Conservation (phyloP, 2,329 filamentous ascomycete genomes). For the Penicillium sp. region DNA sequence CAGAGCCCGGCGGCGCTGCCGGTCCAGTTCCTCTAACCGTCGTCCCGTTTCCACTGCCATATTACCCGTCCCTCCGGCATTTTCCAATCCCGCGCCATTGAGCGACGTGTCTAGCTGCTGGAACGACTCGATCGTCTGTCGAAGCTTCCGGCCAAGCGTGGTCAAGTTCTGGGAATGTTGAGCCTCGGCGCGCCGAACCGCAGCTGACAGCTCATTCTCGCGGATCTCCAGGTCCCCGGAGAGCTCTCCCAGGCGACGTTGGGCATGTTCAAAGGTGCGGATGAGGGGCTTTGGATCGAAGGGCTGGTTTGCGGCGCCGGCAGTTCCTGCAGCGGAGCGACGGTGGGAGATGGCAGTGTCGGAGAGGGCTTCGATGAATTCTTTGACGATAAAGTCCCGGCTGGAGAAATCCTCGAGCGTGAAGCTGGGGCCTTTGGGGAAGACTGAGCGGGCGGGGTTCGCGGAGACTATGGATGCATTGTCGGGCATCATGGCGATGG, state of each 20-base stretch:
- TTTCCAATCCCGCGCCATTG: slow-evolving; percentile 58
- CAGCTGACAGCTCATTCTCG: slow-evolving; percentile 87
- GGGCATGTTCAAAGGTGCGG: slow-evolving; percentile 81
- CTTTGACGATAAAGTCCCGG: slow-evolving; percentile 95
- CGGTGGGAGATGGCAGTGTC: slow-evolving; percentile 78
- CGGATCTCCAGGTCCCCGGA: slow-evolving; percentile 81
- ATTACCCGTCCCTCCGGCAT: slow-evolving; percentile 66
- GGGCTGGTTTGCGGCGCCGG: slow-evolving; percentile 45
- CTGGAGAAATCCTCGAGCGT: slow-evolving; percentile 84
- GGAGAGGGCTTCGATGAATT: slow-evolving; percentile 92
- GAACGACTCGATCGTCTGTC: slow-evolving; percentile 89
- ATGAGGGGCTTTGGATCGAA: slow-evolving; percentile 98
- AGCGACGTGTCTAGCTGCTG: slow-evolving; percentile 84
- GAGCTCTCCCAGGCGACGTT: slow-evolving; percentile 53
- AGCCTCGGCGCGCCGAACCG: slow-evolving; percentile 85
- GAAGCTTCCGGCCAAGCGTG: slow-evolving; percentile 82
- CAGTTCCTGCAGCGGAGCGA: slow-evolving; percentile 64
- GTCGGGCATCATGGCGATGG: slow-evolving; percentile 39
- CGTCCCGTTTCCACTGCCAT: slow-evolving; percentile 94
- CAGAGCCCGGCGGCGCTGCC: slow-evolving; percentile 83
- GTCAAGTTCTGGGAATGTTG: slow-evolving; percentile 92
- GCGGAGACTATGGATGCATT: slow-evolving; percentile 44
- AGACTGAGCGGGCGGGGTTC: slow-evolving; percentile 63
- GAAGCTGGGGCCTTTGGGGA: slow-evolving; percentile 78
- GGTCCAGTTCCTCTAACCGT: slow-evolving; percentile 88